phyloP scores from a whole-genome alignment of 73 alveolate species.

The Tetrahymena elliotti region DNA sequence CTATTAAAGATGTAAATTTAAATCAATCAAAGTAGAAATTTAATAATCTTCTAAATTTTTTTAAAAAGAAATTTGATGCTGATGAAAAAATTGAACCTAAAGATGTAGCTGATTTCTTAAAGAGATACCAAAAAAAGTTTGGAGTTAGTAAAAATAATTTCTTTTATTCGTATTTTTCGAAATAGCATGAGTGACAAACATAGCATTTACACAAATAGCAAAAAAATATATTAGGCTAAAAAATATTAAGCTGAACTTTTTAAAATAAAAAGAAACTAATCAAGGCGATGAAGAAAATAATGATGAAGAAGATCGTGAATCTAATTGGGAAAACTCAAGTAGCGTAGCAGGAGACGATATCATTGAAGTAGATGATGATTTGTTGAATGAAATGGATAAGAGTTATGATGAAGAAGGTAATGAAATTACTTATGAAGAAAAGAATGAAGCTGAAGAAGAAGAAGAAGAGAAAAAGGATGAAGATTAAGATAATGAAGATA shows the following conservation, averaged over 20 bases:
- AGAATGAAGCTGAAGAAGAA: conserved; percentile 14
- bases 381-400: conserved; percentile 14
- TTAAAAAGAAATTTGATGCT: neutral
- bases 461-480: conserved; percentile 5
- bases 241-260: neutral
- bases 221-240: neutral
- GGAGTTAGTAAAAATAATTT: neutral
- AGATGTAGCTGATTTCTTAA: neutral
- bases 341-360: conserved; percentile 30
- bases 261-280: neutral
- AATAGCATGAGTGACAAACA: neutral
- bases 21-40: neutral
- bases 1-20: neutral
- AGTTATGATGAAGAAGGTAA: conserved; percentile 12
- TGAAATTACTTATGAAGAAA: neutral
- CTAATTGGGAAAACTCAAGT: conserved; percentile 7
- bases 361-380: conserved; percentile 20
- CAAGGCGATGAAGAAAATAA: neutral
- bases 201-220: neutral
- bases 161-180: neutral
- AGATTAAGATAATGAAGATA: neutral
- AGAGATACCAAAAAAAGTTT: neutral
- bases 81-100: neutral
- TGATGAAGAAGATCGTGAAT: neutral
- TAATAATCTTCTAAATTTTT: neutral